Percentiles rank a stretch among this genome's conserved stretches.
phyloP scores from a whole-genome alignment of 2,329 filamentous ascomycete genomes.

The Aspergillus chevalieri region DNA sequence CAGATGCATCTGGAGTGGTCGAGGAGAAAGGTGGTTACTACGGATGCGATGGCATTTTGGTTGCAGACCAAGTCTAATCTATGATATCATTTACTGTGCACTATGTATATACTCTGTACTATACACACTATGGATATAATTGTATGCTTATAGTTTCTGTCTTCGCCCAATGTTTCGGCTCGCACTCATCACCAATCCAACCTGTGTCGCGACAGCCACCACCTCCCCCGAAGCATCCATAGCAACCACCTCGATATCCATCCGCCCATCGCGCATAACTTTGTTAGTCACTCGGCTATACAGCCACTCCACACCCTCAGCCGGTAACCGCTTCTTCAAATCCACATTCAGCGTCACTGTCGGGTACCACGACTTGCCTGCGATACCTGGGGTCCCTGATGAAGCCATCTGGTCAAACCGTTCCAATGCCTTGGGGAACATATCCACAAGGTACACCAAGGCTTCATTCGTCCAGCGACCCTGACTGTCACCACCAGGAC shows the following conservation, averaged over 20 bases:
- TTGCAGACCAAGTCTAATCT: conserved; percentile 20
- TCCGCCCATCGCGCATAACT: conserved; percentile 62
- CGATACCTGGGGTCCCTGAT: conserved; percentile 14
- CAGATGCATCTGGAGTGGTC: conserved; percentile 26
- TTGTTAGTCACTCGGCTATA: conserved; percentile 61
- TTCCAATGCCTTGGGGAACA: conserved; percentile 63
- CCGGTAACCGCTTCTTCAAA: conserved; percentile 65
- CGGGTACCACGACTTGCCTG: conserved; percentile 61
- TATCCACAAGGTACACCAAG: conserved; percentile 62
- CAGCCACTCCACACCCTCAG: conserved; percentile 65
- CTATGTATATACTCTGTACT: conserved; percentile 3
- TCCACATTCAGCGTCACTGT: conserved; percentile 71
- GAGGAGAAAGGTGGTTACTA: conserved; percentile 29
- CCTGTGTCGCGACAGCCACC: conserved; percentile 62
- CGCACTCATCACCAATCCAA: conserved; percentile 58
- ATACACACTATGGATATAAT: background rate
- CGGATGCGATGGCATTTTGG: conserved; percentile 39
- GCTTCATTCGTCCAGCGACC: conserved; percentile 56
- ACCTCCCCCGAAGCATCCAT: conserved; percentile 59
- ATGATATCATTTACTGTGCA: background rate
- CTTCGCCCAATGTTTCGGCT: conserved; percentile 55
- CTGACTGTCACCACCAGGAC: conserved; percentile 43
- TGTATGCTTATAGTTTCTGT: conserved; percentile 20
- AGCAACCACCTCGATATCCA: conserved; percentile 67
- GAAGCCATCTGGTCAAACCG: conserved; percentile 30